phyloP scores from a whole-genome alignment of 495 filamentous ascomycete species.

The Geoglossum glabrum region DNA sequence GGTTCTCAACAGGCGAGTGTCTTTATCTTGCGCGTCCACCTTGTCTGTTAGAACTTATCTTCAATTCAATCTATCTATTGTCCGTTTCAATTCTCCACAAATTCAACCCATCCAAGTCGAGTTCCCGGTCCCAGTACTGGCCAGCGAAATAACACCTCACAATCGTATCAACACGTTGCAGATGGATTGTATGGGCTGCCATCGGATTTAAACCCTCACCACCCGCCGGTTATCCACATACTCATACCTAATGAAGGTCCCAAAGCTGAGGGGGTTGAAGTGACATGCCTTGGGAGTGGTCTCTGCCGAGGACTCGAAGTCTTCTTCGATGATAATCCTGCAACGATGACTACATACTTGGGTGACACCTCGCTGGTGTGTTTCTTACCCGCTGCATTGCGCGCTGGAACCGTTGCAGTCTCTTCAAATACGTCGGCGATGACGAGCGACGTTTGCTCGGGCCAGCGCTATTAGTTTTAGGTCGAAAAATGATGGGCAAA shows the following conservation, averaged over 20 bases:
- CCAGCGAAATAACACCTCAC: constrained; percentile 16
- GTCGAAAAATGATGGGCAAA: constrained; percentile 33
- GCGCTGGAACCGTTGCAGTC: constrained; percentile 50
- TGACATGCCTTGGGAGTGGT: constrained; percentile 58
- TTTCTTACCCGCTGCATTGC: constrained; percentile 51
- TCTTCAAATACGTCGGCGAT: constrained; percentile 68
- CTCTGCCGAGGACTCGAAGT: constrained; percentile 69
- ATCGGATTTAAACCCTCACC: constrained; percentile 14
- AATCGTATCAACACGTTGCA: constrained; percentile 19
- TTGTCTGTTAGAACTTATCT: no score
- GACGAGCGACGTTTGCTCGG: constrained; percentile 46
- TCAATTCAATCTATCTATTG: no score
- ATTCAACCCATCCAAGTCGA: constrained; percentile 37
- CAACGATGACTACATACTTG: constrained; percentile 67
- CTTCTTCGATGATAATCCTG: constrained; percentile 61
- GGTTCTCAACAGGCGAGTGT: no score
- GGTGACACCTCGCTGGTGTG: constrained; percentile 68
- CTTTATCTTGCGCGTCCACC: no score
- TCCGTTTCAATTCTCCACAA: no score
- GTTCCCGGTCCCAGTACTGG: constrained; percentile 28
- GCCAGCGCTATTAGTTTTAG: constrained; percentile 34
- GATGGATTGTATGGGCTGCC: constrained; percentile 20
- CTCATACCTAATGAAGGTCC: constrained; percentile 68
- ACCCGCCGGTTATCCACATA: constrained; percentile 45
- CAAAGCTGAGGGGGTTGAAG: constrained; percentile 62